Percentiles rank a stretch among this genome's conserved stretches.
phyloP scores from a whole-genome alignment of 1,284 basidiomycete genomes.

The Ustilago xerochloae region DNA sequence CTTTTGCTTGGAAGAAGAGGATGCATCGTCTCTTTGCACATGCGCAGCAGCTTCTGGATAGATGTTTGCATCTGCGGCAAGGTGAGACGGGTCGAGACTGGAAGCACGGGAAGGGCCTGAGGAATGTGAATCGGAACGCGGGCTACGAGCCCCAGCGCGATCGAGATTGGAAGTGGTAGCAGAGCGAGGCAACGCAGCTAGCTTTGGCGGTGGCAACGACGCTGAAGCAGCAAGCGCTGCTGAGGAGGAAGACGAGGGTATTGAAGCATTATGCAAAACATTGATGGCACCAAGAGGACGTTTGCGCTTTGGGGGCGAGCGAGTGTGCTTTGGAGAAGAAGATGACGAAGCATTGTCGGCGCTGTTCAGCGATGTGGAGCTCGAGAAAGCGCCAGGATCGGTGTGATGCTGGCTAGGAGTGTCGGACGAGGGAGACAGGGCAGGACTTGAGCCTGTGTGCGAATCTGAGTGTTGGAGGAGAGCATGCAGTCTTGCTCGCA shows the following conservation, averaged over 20 bases:
- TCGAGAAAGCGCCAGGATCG: slow-evolving; percentile 10
- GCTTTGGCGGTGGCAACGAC: slow-evolving; percentile 16
- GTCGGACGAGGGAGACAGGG: slow-evolving; percentile 28
- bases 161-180: slow-evolving; percentile 24
- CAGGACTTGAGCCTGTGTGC: slow-evolving; percentile 28
- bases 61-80: not conserved
- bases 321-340: slow-evolving; percentile 1
- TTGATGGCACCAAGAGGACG: slow-evolving; percentile 24
- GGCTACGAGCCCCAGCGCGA: not conserved
- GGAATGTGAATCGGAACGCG: slow-evolving; percentile 7
- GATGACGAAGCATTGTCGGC: slow-evolving; percentile 2
- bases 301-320: slow-evolving; percentile 1
- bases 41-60: not conserved
- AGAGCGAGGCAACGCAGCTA: slow-evolving; percentile 24
- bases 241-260: not conserved
- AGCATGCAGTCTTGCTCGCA: slow-evolving; percentile 33
- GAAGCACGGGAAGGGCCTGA: slow-evolving; percentile 29
- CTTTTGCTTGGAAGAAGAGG: not conserved
- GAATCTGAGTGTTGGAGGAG: slow-evolving; percentile 33
- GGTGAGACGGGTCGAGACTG: slow-evolving; percentile 32
- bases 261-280: slow-evolving; percentile 8
- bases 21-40: too few relatives aligned
- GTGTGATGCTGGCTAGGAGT: slow-evolving; percentile 18
- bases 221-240: slow-evolving; percentile 5
- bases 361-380: slow-evolving; percentile 29